Base-by-base conservation (phyloP, 2,329 filamentous ascomycete genomes). In the Eutypella sp. region DNA sequence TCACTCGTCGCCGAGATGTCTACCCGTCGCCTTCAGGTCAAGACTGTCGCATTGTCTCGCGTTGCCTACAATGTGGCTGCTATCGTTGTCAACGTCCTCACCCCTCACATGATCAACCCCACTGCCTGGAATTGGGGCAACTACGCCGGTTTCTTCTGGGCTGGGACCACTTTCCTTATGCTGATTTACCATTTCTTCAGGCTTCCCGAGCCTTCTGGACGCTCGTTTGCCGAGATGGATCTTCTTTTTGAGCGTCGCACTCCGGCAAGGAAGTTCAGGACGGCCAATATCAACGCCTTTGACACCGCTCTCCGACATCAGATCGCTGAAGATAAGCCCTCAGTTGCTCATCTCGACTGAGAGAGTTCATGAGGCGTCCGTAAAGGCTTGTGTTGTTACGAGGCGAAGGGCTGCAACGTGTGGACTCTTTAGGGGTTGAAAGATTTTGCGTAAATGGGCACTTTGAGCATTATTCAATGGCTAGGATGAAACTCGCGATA, bases 171-270 rank as follows among this genome's bases (percentile, higher is more conserved):
- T 49, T 77, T 80, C 59, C 61, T 73, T 36, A 82, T 78, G 59
- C 74, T 82, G 48, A 65, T 84, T 2, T 85, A 82, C 61, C 76
- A 77, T 0, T 86, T 76, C 56, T 85, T 85, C 68, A 71, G 81
- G 2, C 64, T 86, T 0, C 82, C 82, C 0, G 82, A 86, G 57
- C 80, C 82, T 0, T 64, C 62, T 23, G 82, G 79, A 9, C 70
- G 80, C 33, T 78, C 78, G 3, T 85, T 83, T 51, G 82, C 79
- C 1, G 82, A 86, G 59, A 64, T 85, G 44, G 81, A 86, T 24
- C 55, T 70, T 4, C 43, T 73, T 39, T 73, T 73, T 51, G 60
- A 65, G 45, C 57, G 61, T 22, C 1, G 31, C 18, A 16, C 18
- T 16, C 3, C 7, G 7, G 31, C 15, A 34, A 15, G 15, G 15